Base-by-base conservation (phyloP, 2,329 filamentous ascomycete species). In the Xylaria polymorpha region DNA sequence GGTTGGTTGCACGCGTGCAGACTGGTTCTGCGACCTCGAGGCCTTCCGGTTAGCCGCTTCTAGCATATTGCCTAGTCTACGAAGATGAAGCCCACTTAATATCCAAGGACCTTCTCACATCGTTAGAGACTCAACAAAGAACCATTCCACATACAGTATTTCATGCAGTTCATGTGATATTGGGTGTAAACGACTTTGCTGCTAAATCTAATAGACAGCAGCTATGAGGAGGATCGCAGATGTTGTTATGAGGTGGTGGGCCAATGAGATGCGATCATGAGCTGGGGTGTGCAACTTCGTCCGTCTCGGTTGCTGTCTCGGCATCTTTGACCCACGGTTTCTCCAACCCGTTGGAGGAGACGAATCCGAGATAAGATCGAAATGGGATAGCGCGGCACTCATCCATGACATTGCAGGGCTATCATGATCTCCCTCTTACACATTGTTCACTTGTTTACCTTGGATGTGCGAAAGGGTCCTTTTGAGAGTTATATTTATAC, bases 281-380 rank as follows among this genome's bases (percentile, higher is more conserved):
- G 51, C n/a, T 10, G 18, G 32, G 50, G 25, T 7, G 50, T 6
- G 18, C 41, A 6, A 43, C 15, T 9, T 37, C 50, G 18, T n/a
- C 29, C 50, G n/a, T 43, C 35, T 56, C 32, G 4, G 35, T 37
- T 29, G 25, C 25, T 29, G 46, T 29, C 37, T n/a, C 12, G 22
- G 37, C 35, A 43, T 1, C 35, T 25, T 55, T 55, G 25, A 2
- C 35, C 50, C 41, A 39, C 41, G 29, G 15, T 50, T 39, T 50
- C 61, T 64, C 51, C 61, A 57, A 64, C 22, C n/a, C 39, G n/a
- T 41, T 43, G 10, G n/a, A 29, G 25, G n/a, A 29, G 25, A 35
- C 50, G 15, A 25, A 3, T 35, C 50, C 50, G 29, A 41, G 10
- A 12, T 41, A 5, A 1, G 18, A 32, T 53, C 5, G 43, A 22